phyloP scores from a whole-genome alignment of 169 alveolate genomes.

The Hepatocystis sp. region DNA sequence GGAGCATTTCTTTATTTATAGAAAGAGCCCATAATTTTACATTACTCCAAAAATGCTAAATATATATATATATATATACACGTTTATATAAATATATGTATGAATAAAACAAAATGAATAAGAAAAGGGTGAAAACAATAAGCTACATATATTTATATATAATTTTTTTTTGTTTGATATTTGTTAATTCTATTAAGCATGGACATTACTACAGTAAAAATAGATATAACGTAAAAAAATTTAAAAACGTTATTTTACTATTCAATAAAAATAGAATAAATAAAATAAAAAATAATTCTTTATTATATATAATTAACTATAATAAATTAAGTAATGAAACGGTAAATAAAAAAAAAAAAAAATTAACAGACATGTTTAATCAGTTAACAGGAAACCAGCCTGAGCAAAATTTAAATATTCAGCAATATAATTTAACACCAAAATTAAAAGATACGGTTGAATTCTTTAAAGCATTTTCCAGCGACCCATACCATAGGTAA shows the following conservation, averaged over 20 bases:
- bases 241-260: neutral
- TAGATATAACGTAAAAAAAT: slow-evolving; percentile 5
- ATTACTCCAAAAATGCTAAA: slow-evolving; percentile 8
- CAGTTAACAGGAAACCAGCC: slow-evolving; percentile 33
- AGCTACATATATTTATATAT: slow-evolving; percentile 25
- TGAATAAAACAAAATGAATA: slow-evolving; percentile 72
- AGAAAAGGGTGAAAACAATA: slow-evolving; percentile 18
- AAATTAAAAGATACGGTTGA: slow-evolving; percentile 68
- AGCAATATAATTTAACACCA: slow-evolving; percentile 59
- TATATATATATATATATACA: no score
- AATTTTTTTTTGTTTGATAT: slow-evolving; percentile 24
- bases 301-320: slow-evolving; percentile 39
- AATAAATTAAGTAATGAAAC: no score
- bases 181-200: slow-evolving; percentile 22
- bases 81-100: no score
- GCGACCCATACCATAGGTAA: slow-evolving; percentile 55
- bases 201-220: slow-evolving; percentile 18
- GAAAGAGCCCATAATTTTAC: neutral
- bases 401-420: slow-evolving; percentile 45
- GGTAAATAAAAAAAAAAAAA: neutral
- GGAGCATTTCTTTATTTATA: neutral
- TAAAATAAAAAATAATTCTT: slow-evolving; percentile 4
- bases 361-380: slow-evolving; percentile 24
- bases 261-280: slow-evolving; percentile 16
- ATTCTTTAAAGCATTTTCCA: slow-evolving; percentile 41